Evolutionary conservation across 805 yeast species (phyloP), one percentile per base, ranked within the genome.

Genomic region (Tetrapisispora namnaoensis): DNA sequence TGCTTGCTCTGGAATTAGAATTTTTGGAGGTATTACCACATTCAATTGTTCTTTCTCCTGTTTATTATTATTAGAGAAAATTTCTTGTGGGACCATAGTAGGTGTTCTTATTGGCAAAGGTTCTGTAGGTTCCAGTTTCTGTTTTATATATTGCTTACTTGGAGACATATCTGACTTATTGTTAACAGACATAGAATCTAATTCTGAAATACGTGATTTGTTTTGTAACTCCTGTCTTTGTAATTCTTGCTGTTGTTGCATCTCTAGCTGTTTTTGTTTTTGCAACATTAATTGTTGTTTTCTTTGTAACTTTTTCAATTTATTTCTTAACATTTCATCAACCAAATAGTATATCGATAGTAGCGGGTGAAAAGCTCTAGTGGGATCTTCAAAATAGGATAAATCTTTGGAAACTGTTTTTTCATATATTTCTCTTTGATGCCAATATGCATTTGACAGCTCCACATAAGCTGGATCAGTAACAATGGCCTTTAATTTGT

Each of bases 261-360:
- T 14, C 16, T 47, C 44, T 28, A 53, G 51, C 21, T 38, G 49
- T 42, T 47, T 51, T 44, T 45, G 56, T 53, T 50, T 61, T 51
- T 49, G 64, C 46, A 51, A 58, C 45, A 55, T 55, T 20, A 45
- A 49, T 35, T 49, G 53, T 30, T 50, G 52, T 49, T 55, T 59
- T 50, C 61, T 60, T 50, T 59, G 65, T 45, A 57, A 48, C 66
- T 83, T 81, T 7, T 81, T 79, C 55, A 68, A 70, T 67, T 82
- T 83, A 49, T 96, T 76, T 59, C 77, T 80, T 53, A 75, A 62
- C 83, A 87, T 86, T 68, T 93, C 99, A 47, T 79, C 82, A 17
- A 89, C 95, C 54, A 93, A 73, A 60, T 79, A 83, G 63, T 93
- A 93, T 37, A 91, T 83, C 7, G 96, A 87, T 13, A 91, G 69